Conservation (phyloP, 1,139 yeast genomes). For the Kodamaea sp. region DNA sequence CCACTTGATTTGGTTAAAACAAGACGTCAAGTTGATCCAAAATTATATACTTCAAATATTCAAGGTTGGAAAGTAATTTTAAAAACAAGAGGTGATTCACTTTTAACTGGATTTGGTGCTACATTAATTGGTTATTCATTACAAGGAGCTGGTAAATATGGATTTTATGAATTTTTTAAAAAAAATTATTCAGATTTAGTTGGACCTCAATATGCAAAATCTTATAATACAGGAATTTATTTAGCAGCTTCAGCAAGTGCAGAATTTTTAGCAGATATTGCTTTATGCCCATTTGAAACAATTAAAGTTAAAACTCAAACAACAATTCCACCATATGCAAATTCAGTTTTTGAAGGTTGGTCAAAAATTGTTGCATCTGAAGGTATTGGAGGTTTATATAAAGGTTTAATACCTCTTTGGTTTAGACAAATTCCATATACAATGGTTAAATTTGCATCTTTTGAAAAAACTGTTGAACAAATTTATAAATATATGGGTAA, state of each 20-base stretch:
- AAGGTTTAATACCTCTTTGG: conserved; percentile 90
- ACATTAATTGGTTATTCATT: conserved; percentile 86
- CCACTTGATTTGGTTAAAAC: conserved; percentile 92
- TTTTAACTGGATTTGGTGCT: conserved; percentile 86
- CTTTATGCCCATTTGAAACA: conserved; percentile 90
- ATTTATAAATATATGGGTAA: conserved; percentile 56
- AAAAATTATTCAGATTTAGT: conserved; percentile 64
- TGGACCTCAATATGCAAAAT: conserved; percentile 60
- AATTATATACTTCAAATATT: conserved; percentile 66
- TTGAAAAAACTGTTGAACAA: conserved; percentile 79
- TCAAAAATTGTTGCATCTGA: conserved; percentile 60
- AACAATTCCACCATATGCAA: conserved; percentile 78
- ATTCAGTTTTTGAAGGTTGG: conserved; percentile 62
- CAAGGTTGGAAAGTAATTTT: conserved; percentile 78
- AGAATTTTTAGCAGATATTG: conserved; percentile 84
- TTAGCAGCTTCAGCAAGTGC: conserved; percentile 89
- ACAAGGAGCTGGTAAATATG: conserved; percentile 97
- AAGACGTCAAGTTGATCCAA: conserved; percentile 80
- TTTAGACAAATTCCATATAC: conserved; percentile 94
- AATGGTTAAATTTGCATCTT: conserved; percentile 91
- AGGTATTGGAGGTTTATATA: conserved; percentile 72
- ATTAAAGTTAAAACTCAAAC: conserved; percentile 92
- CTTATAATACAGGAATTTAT: conserved; percentile 70
- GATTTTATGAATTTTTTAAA: conserved; percentile 88
- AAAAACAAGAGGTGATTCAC: conserved; percentile 70